These are phyloP conservation scores for Solanum medicagineum DNA, from an alignment of 257 asterid genomes.

Conservation along the genomic window DNA sequence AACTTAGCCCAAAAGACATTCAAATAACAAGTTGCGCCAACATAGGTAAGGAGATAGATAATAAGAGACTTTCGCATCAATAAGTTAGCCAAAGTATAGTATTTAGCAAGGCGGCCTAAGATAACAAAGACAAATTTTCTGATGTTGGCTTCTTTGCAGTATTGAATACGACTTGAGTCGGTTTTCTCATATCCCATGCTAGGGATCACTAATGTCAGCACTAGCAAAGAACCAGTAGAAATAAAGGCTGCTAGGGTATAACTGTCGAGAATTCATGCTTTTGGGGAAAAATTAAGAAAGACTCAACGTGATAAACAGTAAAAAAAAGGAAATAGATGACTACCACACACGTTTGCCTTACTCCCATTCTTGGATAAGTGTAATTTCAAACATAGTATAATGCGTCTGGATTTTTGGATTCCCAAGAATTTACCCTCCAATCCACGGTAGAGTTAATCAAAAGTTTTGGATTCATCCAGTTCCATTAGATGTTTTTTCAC, in stretches of 20 bases:
- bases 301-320: not conserved
- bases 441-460: not conserved
- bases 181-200: too few relatives aligned
- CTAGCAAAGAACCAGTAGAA: not conserved
- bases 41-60: too few relatives aligned
- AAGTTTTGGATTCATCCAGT: not conserved
- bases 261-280: not conserved
- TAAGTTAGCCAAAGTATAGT: too few relatives aligned
- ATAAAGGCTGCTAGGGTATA: not conserved
- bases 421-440: not conserved
- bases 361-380: not conserved
- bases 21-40: too few relatives aligned
- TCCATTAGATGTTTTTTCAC: not conserved
- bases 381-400: not conserved
- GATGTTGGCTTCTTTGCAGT: too few relatives aligned
- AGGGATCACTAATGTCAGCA: too few relatives aligned
- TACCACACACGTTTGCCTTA: not conserved
- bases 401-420: not conserved
- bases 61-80: too few relatives aligned
- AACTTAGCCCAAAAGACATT: too few relatives aligned
- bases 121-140: too few relatives aligned
- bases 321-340: not conserved
- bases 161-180: too few relatives aligned
- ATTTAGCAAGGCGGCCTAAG: too few relatives aligned
- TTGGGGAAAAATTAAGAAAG: not conserved